Conservation (phyloP, 2,329 filamentous ascomycete species). For the Cercospora janseana region DNA sequence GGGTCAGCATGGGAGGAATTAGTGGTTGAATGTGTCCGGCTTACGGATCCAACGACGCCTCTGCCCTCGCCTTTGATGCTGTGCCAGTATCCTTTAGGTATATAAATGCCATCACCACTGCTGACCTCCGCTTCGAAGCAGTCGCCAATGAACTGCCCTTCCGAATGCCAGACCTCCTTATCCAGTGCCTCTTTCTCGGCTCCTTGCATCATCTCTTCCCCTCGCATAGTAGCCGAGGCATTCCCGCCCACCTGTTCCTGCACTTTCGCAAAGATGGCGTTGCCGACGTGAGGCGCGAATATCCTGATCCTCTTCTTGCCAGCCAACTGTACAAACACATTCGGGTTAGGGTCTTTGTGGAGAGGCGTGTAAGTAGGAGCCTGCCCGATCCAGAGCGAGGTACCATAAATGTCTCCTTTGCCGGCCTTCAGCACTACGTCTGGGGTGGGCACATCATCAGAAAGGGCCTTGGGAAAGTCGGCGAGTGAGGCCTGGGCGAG, state of each 20-base stretch:
- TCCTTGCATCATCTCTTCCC: conserved; percentile 89
- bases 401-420: conserved; percentile 80
- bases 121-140: conserved; percentile 47
- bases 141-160: conserved; percentile 17
- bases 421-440: conserved; percentile 61
- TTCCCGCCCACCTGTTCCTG: conserved; percentile 42
- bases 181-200: conserved; percentile 66
- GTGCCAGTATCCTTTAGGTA: conserved; percentile 86
- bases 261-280: conserved; percentile 60
- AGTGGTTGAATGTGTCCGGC: conserved; percentile 26
- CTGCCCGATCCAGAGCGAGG: conserved; percentile 83
- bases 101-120: conserved; percentile 71
- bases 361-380: conserved; percentile 86
- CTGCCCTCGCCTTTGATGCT: conserved; percentile 65
- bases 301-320: conserved; percentile 72
- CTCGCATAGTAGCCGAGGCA: conserved; percentile 58
- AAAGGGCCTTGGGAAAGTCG: conserved; percentile 63
- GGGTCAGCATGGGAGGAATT: not conserved
- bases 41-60: conserved; percentile 59
- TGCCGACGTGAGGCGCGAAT: conserved; percentile 63
- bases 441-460: conserved; percentile 67
- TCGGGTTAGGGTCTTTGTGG: conserved; percentile 91
- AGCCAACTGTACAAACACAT: conserved; percentile 81
- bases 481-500: conserved; percentile 76
- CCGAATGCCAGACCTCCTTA: conserved; percentile 63